Evolutionary conservation across 495 filamentous ascomycete genomes (phyloP).

Genomic region (Talaromyces proteolyticus): DNA sequence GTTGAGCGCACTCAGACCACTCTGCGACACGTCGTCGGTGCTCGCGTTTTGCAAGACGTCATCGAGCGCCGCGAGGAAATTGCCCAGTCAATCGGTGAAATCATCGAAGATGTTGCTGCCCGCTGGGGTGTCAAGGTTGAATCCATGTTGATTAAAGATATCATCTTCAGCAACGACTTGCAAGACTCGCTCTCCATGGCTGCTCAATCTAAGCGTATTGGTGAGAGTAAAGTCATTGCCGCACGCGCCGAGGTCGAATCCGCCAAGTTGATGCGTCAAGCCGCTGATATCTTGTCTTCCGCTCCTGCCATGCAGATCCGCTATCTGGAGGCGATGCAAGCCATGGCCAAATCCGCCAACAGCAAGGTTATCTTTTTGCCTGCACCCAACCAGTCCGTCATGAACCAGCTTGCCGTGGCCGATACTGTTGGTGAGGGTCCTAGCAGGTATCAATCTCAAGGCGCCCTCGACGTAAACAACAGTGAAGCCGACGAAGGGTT

Average conservation of each 20-base stretch:
- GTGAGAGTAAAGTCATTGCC: conserved; percentile 96
- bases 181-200: conserved; percentile 99
- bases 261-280: conserved; percentile 96
- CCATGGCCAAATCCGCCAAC: conserved; percentile 95
- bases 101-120: conserved; percentile 90
- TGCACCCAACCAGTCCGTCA: conserved; percentile 42
- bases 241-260: conserved; percentile 95
- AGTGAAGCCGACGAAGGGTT: conserved; percentile 54
- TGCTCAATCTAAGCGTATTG: conserved; percentile 98
- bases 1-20: conserved; percentile 98
- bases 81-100: conserved; percentile 88
- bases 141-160: conserved; percentile 99
- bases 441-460: conserved; percentile 39
- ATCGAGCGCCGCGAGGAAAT: conserved; percentile 99
- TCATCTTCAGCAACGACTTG: conserved; percentile 93
- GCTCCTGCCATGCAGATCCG: conserved; percentile 99
- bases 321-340: conserved; percentile 98
- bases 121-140: conserved; percentile 97
- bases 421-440: conserved; percentile 55
- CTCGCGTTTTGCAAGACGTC: conserved; percentile 93
- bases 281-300: conserved; percentile 87
- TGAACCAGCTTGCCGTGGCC: conserved; percentile 41
- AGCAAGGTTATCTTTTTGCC: conserved; percentile 97
- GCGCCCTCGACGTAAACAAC: conserved; percentile 30
- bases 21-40: conserved; percentile 93